A percentile compares a stretch with the other conserved stretches of the same genome.
Conservation (phyloP, 768 basidiomycete species). For the Podaxis carcinomalis region DNA sequence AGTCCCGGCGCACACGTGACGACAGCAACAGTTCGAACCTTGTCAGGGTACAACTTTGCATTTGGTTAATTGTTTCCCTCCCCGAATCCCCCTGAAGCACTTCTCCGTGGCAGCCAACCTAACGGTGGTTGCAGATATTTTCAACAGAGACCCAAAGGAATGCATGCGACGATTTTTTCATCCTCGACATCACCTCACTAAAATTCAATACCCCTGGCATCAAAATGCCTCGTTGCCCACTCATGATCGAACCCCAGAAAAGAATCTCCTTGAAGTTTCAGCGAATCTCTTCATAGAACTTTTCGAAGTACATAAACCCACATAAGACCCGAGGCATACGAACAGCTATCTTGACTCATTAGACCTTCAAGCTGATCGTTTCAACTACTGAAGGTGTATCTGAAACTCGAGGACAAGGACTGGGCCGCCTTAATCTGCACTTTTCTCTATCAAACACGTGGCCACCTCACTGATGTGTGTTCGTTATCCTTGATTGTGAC, state of each 20-base stretch:
- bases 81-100: no score
- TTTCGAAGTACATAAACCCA: background rate
- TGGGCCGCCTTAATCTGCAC: background rate
- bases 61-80: no score
- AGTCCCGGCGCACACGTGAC: no score
- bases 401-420: conserved; percentile 7
- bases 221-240: background rate
- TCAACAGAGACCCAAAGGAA: background rate
- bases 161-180: background rate
- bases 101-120: no score
- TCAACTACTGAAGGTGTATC: background rate
- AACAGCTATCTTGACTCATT: background rate
- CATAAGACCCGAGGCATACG: background rate
- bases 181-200: background rate
- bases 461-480: background rate
- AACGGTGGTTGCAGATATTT: no score
- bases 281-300: background rate
- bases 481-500: conserved; percentile 5
- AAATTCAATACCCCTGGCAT: background rate
- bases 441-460: conserved; percentile 5
- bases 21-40: no score
- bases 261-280: background rate
- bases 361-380: background rate
- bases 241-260: no score
- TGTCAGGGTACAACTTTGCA: no score